Evolutionary conservation across 2,329 filamentous ascomycete genomes (phyloP), one percentile per base, ranked within the genome.

Genomic region (Diaporthe ilicicola): DNA sequence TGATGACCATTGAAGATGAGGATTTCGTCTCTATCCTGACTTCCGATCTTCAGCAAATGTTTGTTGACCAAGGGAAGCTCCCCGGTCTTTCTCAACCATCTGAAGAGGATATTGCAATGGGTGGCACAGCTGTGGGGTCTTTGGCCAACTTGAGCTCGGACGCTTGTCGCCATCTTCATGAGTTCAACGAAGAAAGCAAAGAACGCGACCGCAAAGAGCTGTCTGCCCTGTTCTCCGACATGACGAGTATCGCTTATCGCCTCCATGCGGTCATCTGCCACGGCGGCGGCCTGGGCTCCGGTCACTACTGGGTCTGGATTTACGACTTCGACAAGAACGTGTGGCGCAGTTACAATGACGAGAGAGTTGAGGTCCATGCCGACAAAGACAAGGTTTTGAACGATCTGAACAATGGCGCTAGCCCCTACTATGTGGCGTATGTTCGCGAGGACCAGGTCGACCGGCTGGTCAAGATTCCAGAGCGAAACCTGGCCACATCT

Each of bases 291-390:
- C 87, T 91, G 50, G 88, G 86, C 54, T 91, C 91, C 55, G 96
- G 96, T 0, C 96, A 99, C 81, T 99, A 98, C 82, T 98, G 94
- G 92, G 94, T 98, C 54, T 98, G 95, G 88, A 97, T 99, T 74
- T 93, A 91, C 77, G 96, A 98, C 82, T 97, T 97, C 80, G 88
- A 91, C 74, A 88, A 90, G 56, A 83, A 90, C 44, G 85, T 95
- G 24, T 99, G 96, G 95, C 91, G 94, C 70, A 94, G 93, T 77
- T 99, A 98, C 85, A 99, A 99, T 79, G 96, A 99, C 77, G 92
- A 92, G 67, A 87, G 87, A 19, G 94, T 99, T 29, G 91, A 89
- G 3, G 90, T 93, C 74, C 85, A 87, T 71, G 87, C 90, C 32
- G 88, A 93, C 76, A 85, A 88, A 9, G 85, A 86, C 19, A 88